These are phyloP conservation scores for Colletotrichum zoysiae DNA, from an alignment of 2,329 filamentous ascomycete species.

Conservation along the genomic window DNA sequence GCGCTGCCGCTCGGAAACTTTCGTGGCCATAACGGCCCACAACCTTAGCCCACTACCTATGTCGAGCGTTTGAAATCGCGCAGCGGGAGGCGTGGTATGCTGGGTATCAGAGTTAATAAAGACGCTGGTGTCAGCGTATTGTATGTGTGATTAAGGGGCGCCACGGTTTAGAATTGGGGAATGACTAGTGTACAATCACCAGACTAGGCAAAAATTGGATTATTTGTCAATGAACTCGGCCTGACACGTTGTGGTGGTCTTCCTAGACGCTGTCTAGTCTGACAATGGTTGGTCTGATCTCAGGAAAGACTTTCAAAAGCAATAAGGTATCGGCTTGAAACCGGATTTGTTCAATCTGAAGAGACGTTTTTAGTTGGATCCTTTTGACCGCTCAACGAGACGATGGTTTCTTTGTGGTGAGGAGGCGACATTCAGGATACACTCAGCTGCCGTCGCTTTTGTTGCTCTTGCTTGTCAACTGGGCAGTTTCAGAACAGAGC, in stretches of 20 bases:
- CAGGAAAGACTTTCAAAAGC: background rate
- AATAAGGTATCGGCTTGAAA: background rate
- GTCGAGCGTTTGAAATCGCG: slow-evolving; percentile 5
- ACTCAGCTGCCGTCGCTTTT: background rate
- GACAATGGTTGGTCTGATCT: background rate
- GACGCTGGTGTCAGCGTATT: slow-evolving; percentile 22
- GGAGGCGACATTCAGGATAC: background rate
- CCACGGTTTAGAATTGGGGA: slow-evolving; percentile 41
- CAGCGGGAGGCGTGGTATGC: slow-evolving; percentile 3
- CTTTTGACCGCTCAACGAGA: background rate
- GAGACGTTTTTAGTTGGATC: background rate
- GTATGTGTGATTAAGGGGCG: slow-evolving; percentile 38
- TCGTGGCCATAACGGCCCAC: background rate
- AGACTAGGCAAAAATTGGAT: slow-evolving; percentile 41
- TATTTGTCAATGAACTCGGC: slow-evolving; percentile 34
- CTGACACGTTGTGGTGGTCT: background rate
- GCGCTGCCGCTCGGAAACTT: background rate
- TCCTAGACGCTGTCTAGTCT: background rate
- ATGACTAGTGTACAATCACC: slow-evolving; percentile 41
- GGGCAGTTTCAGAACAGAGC: too few species aligned
- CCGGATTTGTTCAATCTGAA: background rate
- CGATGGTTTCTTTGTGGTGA: background rate
- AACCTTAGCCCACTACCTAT: background rate
- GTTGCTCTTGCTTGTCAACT: background rate
- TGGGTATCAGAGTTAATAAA: slow-evolving; percentile 8